Percentiles rank a stretch among this genome's conserved stretches.
These are phyloP conservation scores for Selaginella tamariscina DNA, from an alignment of 75 land plant species.

Conservation along the genomic window DNA sequence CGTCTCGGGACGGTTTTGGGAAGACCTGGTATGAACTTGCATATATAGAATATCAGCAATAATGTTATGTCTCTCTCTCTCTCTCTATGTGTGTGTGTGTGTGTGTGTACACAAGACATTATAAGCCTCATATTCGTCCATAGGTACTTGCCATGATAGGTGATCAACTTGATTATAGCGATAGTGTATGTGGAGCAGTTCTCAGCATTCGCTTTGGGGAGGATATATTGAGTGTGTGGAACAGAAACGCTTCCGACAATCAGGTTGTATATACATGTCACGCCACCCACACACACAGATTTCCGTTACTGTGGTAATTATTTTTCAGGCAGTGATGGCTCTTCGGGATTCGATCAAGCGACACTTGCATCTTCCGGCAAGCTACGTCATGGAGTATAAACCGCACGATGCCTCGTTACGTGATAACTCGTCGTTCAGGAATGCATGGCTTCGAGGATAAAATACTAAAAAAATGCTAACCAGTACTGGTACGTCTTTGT, in stretches of 20 bases:
- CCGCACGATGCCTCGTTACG: conserved; percentile 85
- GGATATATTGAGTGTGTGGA: conserved; percentile 97
- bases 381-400: conserved; percentile 97
- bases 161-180: conserved; percentile 90
- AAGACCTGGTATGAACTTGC: conserved; percentile 61
- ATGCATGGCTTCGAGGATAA: conserved; percentile 86
- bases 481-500: too few species aligned
- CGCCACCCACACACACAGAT: too few species aligned
- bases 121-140: neutral
- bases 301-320: neutral
- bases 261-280: conserved; percentile 36
- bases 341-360: conserved; percentile 78
- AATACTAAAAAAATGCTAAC: too few species aligned
- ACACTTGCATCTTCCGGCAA: conserved; percentile 73
- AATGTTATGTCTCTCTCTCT: neutral
- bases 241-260: conserved; percentile 80
- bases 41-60: neutral
- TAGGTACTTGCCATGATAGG: conserved; percentile 92
- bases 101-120: neutral
- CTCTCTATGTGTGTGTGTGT: neutral
- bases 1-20: conserved; percentile 95
- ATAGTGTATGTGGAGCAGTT: conserved; percentile 87
- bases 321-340: conserved; percentile 78
- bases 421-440: conserved; percentile 92
- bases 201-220: conserved; percentile 86